Base-by-base conservation (phyloP, 2,329 filamentous ascomycete genomes). In the Aspergillus amoenus region DNA sequence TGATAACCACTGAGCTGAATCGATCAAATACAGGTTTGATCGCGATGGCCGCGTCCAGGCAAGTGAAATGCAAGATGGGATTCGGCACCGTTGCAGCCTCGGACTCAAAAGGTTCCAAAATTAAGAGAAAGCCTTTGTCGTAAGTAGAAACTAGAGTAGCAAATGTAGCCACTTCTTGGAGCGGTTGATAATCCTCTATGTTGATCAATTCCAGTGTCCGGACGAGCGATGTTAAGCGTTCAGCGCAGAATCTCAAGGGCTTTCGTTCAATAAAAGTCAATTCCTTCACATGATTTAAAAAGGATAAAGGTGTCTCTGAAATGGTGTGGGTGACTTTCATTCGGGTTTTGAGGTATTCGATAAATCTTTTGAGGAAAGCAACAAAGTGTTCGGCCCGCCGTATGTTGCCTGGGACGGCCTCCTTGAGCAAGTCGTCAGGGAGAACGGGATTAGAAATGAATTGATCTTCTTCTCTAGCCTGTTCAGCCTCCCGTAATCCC, bases 321-420 rank as follows among this genome's bases (percentile, higher is more conserved):
- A 97, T 97, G 63, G 96, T 93, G 70, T 97, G 92, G 4, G 94
- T 87, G 13, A 97, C 93, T 80, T 96, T 97, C 94, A 99, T 97
- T 57, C 95, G 86, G 2, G 93, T 97, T 82, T 93, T 97, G 50
- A 99, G 82, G 68, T 99, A 99, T 73, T 99, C 95, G 64, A 99
- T 94, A 71, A 99, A 99, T 60, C 94, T 84, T 72, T 96, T 96
- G 56, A 99, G 77, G 72, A 99, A 99, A 1, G 92, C 86, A 13
- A 96, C 87, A 70, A 99, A 99, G 71, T 99, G 94, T 69, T 99
- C 94, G 4, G 94, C 94, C 76, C 94, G 84, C 59, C 94, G 83
- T 63, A 99, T 99, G 66, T 99, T 99, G 27, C 94, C 95, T 0
- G 94, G 94, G 0, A 99, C 90, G 0, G 94, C 94, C 77, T 99